Percentiles rank a stretch among this genome's conserved stretches.
phyloP scores from a whole-genome alignment of 495 filamentous ascomycete genomes.

The Lineolata rhizophorae region DNA sequence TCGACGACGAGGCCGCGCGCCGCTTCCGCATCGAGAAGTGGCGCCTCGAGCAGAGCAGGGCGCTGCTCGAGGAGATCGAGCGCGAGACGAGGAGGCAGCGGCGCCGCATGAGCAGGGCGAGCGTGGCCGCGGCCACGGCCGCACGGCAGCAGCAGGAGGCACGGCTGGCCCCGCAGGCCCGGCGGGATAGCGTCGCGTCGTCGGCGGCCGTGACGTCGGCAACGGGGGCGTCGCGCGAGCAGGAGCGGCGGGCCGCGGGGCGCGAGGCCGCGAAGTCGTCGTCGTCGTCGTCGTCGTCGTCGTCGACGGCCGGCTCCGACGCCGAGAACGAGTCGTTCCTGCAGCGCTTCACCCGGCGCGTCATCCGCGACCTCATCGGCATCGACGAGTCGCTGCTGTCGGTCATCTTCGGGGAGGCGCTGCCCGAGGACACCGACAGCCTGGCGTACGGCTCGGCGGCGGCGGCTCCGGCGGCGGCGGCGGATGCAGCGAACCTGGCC shows the following conservation, averaged over 20 bases:
- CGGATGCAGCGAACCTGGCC: slow-evolving; percentile 1
- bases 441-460: too few relatives aligned
- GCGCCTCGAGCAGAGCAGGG: slow-evolving; percentile 74
- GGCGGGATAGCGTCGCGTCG: slow-evolving; percentile 3
- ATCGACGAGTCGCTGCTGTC: slow-evolving; percentile 71
- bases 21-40: slow-evolving; percentile 72
- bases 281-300: too few relatives aligned
- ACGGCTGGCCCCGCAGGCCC: slow-evolving; percentile 1
- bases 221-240: slow-evolving; percentile 9
- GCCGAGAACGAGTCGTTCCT: slow-evolving; percentile 40
- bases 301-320: too few relatives aligned
- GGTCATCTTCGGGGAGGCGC: slow-evolving; percentile 66
- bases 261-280: slow-evolving; percentile 24
- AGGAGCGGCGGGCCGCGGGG: slow-evolving; percentile 11
- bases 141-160: slow-evolving; percentile 6
- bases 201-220: slow-evolving; percentile 10
- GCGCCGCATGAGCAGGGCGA: slow-evolving; percentile 19
- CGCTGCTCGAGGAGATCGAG: slow-evolving; percentile 72
- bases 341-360: slow-evolving; percentile 61
- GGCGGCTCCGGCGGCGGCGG: slow-evolving; percentile 27
- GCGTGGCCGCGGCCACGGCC: slow-evolving; percentile 11
- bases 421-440: too few relatives aligned
- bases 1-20: slow-evolving; percentile 38
- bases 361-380: slow-evolving; percentile 76
- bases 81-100: slow-evolving; percentile 48